Conservation (phyloP, 2,329 filamentous ascomycete species). For the Stachybotrys elegans region DNA sequence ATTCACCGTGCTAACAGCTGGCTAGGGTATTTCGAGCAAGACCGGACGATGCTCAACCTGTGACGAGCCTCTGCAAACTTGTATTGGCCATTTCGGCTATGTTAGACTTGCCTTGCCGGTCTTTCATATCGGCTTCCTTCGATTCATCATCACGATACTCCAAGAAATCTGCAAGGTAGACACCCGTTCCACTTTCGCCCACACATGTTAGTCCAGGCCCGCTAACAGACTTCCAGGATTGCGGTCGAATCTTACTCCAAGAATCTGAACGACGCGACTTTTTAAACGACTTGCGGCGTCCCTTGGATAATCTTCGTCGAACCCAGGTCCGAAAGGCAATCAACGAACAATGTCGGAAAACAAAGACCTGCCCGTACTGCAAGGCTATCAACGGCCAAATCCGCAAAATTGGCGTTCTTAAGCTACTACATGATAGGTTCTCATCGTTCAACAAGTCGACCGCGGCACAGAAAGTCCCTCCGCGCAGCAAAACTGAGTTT, state of each 20-base stretch:
- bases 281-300: slow-evolving; percentile 74
- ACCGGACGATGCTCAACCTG: slow-evolving; percentile 76
- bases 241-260: slow-evolving; percentile 75
- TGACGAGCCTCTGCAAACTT: slow-evolving; percentile 72
- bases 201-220: no score
- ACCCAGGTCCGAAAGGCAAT: slow-evolving; percentile 83
- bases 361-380: slow-evolving; percentile 76
- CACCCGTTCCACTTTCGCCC: no score
- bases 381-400: slow-evolving; percentile 82
- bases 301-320: slow-evolving; percentile 81
- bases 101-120: slow-evolving; percentile 85
- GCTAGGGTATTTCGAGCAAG: slow-evolving; percentile 78
- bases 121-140: slow-evolving; percentile 95
- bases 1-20: slow-evolving; percentile 5
- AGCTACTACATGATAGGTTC: slow-evolving; percentile 92
- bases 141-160: slow-evolving; percentile 84
- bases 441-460: slow-evolving; percentile 83
- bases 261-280: slow-evolving; percentile 74
- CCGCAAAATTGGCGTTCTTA: slow-evolving; percentile 86
- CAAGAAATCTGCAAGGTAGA: slow-evolving; percentile 92
- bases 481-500: slow-evolving; percentile 76
- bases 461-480: slow-evolving; percentile 76
- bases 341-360: slow-evolving; percentile 84
- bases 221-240: no score
- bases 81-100: slow-evolving; percentile 93